phyloP scores from a whole-genome alignment of 768 basidiomycete genomes.

The Lentinula lateritia region DNA sequence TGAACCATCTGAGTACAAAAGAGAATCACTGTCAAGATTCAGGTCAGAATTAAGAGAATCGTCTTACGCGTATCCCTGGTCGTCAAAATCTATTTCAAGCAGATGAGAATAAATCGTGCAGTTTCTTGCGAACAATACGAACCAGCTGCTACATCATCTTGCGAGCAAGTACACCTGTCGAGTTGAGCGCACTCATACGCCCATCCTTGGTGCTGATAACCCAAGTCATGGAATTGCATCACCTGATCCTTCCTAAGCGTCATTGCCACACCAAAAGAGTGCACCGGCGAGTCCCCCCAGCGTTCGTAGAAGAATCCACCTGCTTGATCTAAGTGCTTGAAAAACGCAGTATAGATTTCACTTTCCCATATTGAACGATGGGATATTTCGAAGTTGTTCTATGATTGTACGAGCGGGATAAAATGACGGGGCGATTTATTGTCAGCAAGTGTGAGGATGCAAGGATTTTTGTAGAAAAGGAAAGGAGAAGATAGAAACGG shows the following conservation, averaged over 20 bases:
- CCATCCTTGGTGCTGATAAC: slow-evolving; percentile 25
- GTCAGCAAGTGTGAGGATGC: neutral
- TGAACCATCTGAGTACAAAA: neutral
- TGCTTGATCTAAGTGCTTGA: slow-evolving; percentile 19
- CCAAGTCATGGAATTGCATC: slow-evolving; percentile 21
- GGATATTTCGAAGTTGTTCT: slow-evolving; percentile 28
- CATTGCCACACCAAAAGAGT: slow-evolving; percentile 24
- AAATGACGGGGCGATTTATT: too few relatives aligned
- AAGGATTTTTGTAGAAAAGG: neutral
- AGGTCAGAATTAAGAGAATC: too few relatives aligned
- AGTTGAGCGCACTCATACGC: slow-evolving; percentile 18
- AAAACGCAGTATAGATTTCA: slow-evolving; percentile 18
- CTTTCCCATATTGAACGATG: slow-evolving; percentile 23
- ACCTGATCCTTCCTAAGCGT: slow-evolving; percentile 22
- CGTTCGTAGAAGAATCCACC: slow-evolving; percentile 25
- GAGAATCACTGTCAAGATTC: too few relatives aligned
- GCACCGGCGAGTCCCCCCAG: slow-evolving; percentile 23
- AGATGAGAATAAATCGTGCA: too few relatives aligned
- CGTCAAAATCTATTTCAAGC: neutral
- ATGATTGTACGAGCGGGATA: neutral
- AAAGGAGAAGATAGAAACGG: neutral
- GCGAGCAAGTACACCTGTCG: slow-evolving; percentile 17
- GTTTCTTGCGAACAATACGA: too few relatives aligned
- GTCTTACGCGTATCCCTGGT: neutral
- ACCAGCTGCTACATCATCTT: slow-evolving; percentile 11